A percentile compares a stretch with the other conserved stretches of the same genome.
Evolutionary conservation across 2,329 filamentous ascomycete species (phyloP).

Genomic region (Mariannaea sp.): DNA sequence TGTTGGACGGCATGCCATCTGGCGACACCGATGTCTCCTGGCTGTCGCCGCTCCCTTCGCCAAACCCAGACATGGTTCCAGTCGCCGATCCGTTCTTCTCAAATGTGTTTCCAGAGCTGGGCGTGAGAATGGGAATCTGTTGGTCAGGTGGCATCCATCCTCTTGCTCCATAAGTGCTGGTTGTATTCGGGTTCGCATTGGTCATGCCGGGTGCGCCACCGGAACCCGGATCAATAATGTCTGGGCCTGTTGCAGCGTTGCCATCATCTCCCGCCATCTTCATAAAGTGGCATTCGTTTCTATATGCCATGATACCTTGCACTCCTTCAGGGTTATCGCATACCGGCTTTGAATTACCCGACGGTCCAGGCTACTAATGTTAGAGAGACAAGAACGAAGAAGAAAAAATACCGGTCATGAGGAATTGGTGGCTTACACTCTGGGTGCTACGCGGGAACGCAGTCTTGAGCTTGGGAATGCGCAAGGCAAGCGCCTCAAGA

Average conservation of each 20-base stretch:
- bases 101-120: slow-evolving; percentile 42
- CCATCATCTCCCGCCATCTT: slow-evolving; percentile 48
- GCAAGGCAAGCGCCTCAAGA: slow-evolving; percentile 72
- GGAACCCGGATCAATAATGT: slow-evolving; percentile 46
- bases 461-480: slow-evolving; percentile 61
- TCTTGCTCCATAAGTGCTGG: slow-evolving; percentile 39
- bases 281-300: slow-evolving; percentile 51
- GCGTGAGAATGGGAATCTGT: slow-evolving; percentile 44
- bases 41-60: slow-evolving; percentile 50
- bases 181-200: slow-evolving; percentile 21
- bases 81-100: slow-evolving; percentile 41
- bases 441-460: slow-evolving; percentile 60
- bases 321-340: slow-evolving; percentile 45
- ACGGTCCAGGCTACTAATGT: slow-evolving; percentile 38
- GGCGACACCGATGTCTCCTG: slow-evolving; percentile 56
- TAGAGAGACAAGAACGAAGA: slow-evolving; percentile 22
- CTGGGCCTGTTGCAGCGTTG: slow-evolving; percentile 46
- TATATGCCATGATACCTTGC: slow-evolving; percentile 51
- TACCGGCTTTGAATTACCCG: slow-evolving; percentile 27
- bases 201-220: slow-evolving; percentile 35
- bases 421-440: slow-evolving; percentile 48
- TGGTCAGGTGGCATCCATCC: slow-evolving; percentile 49
- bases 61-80: slow-evolving; percentile 45
- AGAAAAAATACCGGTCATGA: neutral
- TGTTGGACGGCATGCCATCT: slow-evolving; percentile 55